Conservation (phyloP, 2,329 filamentous ascomycete genomes). For the Trichoderma oligosporum region DNA sequence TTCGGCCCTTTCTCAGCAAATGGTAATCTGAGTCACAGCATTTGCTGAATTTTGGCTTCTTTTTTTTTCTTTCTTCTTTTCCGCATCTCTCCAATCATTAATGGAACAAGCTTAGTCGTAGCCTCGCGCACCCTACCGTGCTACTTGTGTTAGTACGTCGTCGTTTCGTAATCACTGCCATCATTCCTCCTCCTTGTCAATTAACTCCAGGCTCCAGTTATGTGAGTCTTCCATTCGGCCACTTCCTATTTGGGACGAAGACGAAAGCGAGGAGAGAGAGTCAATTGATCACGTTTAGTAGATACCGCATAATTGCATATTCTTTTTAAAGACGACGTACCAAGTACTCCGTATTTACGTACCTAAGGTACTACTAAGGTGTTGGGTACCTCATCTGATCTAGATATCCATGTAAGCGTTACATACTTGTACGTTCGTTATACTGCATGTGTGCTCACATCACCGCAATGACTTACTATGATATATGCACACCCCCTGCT, state of each 20-base stretch:
- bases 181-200: background rate
- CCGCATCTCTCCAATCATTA: background rate
- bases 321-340: too few species aligned
- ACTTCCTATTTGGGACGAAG: conserved; percentile 12
- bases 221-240: conserved; percentile 12
- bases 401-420: conserved; percentile 8
- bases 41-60: background rate
- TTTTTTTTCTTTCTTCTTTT: background rate
- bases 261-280: conserved; percentile 13
- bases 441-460: background rate
- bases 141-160: conserved; percentile 3
- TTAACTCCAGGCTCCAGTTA: conserved; percentile 8
- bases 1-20: conserved; percentile 7
- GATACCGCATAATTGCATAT: conserved; percentile 10
- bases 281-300: background rate
- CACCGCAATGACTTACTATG: background rate
- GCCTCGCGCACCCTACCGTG: background rate
- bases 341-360: too few species aligned
- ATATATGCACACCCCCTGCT: conserved; percentile 11
- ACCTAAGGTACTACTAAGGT: too few species aligned
- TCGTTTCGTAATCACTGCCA: conserved; percentile 11
- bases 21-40: background rate
- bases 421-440: too few species aligned
- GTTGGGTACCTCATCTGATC: too few species aligned
- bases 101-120: background rate